These are phyloP conservation scores for Phytophthora agathidicida DNA, from an alignment of 352 stramenopile species.

Conservation along the genomic window DNA sequence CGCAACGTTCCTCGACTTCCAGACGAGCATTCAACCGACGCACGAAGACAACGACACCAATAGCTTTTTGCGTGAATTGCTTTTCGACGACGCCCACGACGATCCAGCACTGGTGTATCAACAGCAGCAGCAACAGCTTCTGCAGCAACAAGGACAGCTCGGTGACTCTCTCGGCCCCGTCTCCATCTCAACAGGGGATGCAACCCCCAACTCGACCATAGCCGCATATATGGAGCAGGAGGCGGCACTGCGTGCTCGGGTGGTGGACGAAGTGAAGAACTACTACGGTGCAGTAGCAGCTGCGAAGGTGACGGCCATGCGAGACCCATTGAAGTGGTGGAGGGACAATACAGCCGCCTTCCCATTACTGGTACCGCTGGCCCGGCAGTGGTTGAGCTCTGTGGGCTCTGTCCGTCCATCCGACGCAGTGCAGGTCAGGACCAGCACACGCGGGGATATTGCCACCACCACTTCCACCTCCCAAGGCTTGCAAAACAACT, in stretches of 20 bases:
- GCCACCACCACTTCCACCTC: conserved; percentile 15
- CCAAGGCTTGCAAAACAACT: conserved; percentile 19
- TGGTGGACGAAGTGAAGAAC: conserved; percentile 42
- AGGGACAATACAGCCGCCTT: conserved; percentile 39
- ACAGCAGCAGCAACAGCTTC: conserved; percentile 40
- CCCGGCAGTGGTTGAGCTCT: conserved; percentile 50
- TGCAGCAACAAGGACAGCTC: conserved; percentile 30
- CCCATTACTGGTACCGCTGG: conserved; percentile 48
- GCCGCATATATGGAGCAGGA: conserved; percentile 41
- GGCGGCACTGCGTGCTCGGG: conserved; percentile 31
- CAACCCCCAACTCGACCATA: neutral
- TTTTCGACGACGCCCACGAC: conserved; percentile 54
- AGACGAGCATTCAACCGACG: conserved; percentile 26
- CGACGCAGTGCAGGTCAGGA: conserved; percentile 26
- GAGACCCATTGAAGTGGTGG: conserved; percentile 56
- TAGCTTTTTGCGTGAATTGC: conserved; percentile 49
- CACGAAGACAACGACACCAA: conserved; percentile 56
- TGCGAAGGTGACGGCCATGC: conserved; percentile 43
- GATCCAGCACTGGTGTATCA: conserved; percentile 37
- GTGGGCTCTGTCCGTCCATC: conserved; percentile 47
- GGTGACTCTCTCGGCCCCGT: conserved; percentile 12
- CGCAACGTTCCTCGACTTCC: conserved; percentile 45
- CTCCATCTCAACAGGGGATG: conserved; percentile 5
- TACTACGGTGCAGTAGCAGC: conserved; percentile 48
- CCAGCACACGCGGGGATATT: conserved; percentile 14